Evolutionary conservation across 371 early-diverging fungal species (phyloP), one percentile per base, ranked within the genome.

Genomic region (Apophysomyces trapeziformis): DNA sequence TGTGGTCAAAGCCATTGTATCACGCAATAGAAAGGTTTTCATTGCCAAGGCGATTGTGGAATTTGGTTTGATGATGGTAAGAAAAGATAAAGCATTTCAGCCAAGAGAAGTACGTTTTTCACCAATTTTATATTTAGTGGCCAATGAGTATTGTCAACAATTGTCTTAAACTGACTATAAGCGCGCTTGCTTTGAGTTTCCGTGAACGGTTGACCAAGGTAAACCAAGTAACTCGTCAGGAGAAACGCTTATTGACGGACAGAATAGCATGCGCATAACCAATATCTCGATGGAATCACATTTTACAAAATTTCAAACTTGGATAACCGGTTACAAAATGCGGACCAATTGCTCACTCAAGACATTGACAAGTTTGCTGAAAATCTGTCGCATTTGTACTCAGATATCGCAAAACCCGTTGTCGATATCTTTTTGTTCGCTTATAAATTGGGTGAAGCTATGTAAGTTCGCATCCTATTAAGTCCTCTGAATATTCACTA

Each of bases 331-430:
- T 85, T 94, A 61, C 87, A 92, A 61, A 94, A 95, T 65, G 89
- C 91, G 3, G 95, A 95, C 80, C 95, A 95, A 72, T 77, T 93
- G 11, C 70, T 95, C 62, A 94, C 95, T 1, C 92, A 94, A 76
- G 95, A 94, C 69, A 91, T 94, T 68, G 94, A 93, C 73, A 92
- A 94, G 70, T 94, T 95, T 65, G 84, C 91, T 38, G 89, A 85
- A 45, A 91, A 87, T 71, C 78, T 90, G 58, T 89, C 89, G 41
- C 87, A 90, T 64, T 72, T 95, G 59, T 90, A 93, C 72, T 90
- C 93, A 7, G 93, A 92, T 70, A 89, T 93, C 60, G 88, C 91
- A 43, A 95, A 95, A 63, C 95, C 95, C 14, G 63, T 93, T 8
- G 89, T 95, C 6, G 95, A 95, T 65, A 91, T 94, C 45, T 80